Base-by-base conservation (phyloP, 1,284 basidiomycete genomes). In the Macrocybe sp. region DNA sequence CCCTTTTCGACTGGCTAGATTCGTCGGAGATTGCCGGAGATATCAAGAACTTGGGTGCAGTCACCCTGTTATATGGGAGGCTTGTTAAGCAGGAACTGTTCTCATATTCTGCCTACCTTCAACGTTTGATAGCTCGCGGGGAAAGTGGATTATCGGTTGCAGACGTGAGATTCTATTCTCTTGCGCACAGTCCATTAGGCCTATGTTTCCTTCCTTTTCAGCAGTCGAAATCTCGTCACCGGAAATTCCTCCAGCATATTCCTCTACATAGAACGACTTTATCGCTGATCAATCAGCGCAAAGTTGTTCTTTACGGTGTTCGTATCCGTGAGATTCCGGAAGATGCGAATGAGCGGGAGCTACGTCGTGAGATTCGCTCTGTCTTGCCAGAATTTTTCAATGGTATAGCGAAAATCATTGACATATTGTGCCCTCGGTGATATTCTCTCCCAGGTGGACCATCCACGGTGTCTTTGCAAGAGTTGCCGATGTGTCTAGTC, bases 1-100 rank as follows among this genome's bases (percentile, higher is more conserved):
- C 78, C 46, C 62, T 95, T 2, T 92, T 94, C 61, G 83, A 89
- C 48, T 96, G 93, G 93, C 73, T 96, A 28, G 89, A 93, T 59
- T 73, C 70, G 0, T 85, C 76, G 8, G 75, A 79, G 4, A 75
- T 79, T 8, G 83, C 85, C 3, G 76, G 70, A 5, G 78, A 89
- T 32, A 54, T 64, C 3, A 67, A 70, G 11, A 90, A 84, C 59
- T 67, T 86, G 2, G 69, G 72, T 35, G 71, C 79, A 12, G 77
- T 93, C 34, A 79, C 89, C 7, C 71, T 87, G 16, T 70, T 94
- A 4, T 89, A 87, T 51, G 92, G 89, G 8, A 87, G 92, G 61
- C 75, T 96, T 1, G 82, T 89, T 4, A 79, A 85, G 56, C 69
- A 76, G 28, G 83, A 81, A 3, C 63, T 93, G 14, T 95, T 96